phyloP scores from a whole-genome alignment of 2,329 filamentous ascomycete species.

The Penicillium corylophilum region DNA sequence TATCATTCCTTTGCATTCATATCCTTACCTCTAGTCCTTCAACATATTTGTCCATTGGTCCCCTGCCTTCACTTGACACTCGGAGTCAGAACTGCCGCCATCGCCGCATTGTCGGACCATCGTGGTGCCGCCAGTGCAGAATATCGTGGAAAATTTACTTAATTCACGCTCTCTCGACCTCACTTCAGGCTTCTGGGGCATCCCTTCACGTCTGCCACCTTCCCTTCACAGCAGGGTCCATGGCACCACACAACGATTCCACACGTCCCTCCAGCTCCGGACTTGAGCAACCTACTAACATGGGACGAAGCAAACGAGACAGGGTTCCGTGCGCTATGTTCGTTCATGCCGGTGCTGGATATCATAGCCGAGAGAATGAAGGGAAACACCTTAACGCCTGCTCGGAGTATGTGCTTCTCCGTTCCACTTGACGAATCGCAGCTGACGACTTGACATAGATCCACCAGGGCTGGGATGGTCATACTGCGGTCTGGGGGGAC shows the following conservation, averaged over 20 bases:
- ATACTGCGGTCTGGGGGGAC: constrained; percentile 74
- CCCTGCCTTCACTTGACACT: constrained; percentile 5
- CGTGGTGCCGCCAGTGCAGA: neutral
- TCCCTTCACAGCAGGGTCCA: neutral
- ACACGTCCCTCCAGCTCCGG: neutral
- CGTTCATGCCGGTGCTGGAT: constrained; percentile 92
- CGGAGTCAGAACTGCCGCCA: neutral
- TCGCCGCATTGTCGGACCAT: constrained; percentile 2
- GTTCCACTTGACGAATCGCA: neutral
- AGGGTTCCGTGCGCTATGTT: constrained; percentile 73
- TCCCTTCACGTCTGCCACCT: too few relatives aligned
- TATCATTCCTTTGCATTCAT: constrained; percentile 1
- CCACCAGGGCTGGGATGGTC: constrained; percentile 78
- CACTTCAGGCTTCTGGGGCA: too few relatives aligned
- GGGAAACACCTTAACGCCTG: constrained; percentile 80
- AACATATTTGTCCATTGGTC: neutral
- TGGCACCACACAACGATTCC: neutral
- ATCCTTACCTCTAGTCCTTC: neutral
- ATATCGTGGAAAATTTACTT: neutral
- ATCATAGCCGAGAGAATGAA: constrained; percentile 86
- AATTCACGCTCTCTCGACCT: neutral
- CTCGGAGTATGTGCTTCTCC: constrained; percentile 66
- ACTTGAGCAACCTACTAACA: constrained; percentile 12
- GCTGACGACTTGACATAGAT: constrained; percentile 53
- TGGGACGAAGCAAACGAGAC: constrained; percentile 38